Evolutionary conservation across 169 alveolate genomes (phyloP).

Genomic region (Plasmodium chabaudi): DNA sequence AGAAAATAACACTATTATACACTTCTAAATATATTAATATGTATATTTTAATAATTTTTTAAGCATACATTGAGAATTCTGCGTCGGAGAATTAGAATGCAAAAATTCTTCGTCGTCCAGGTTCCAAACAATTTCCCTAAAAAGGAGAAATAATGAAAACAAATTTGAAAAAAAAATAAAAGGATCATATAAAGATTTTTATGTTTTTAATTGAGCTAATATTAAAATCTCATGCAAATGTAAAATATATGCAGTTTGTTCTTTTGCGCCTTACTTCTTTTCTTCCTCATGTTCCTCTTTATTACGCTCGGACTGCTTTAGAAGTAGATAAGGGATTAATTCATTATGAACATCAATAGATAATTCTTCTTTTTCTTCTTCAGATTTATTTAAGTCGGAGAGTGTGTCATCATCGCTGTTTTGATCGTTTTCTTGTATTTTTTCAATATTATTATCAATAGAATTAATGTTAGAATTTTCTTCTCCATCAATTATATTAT

Average conservation of each 20-base stretch:
- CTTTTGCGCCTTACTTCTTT: constrained; percentile 1
- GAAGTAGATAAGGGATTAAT: constrained; percentile 49
- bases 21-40: too few relatives aligned
- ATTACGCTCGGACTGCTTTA: constrained; percentile 28
- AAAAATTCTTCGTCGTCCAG: constrained; percentile 71
- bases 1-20: too few relatives aligned
- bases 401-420: neutral
- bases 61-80: constrained; percentile 43
- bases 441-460: neutral
- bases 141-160: neutral
- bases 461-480: neutral
- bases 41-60: neutral
- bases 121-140: constrained; percentile 71
- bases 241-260: too few relatives aligned
- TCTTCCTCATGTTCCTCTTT: constrained; percentile 33
- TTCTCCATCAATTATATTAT: neutral
- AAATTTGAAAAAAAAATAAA: constrained; percentile 1
- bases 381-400: constrained; percentile 1
- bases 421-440: neutral
- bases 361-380: constrained; percentile 30
- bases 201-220: too few relatives aligned
- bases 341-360: constrained; percentile 63
- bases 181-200: neutral
- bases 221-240: too few relatives aligned
- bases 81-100: constrained; percentile 58